Evolutionary conservation across 768 basidiomycete species (phyloP).

Genomic region (Russula sp.): DNA sequence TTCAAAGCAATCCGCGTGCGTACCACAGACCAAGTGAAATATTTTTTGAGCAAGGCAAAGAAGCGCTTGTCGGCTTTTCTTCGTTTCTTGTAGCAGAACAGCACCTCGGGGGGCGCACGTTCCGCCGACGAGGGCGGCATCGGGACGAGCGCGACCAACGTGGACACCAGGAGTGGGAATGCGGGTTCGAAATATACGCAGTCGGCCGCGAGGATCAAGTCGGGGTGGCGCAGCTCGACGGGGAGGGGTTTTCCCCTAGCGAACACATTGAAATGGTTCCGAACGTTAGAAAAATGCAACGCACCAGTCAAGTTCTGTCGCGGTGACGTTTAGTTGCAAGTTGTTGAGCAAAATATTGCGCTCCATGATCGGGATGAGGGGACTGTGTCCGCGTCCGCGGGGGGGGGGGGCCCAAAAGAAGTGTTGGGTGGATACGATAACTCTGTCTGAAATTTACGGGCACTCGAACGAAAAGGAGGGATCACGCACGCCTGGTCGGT

Average conservation of each 20-base stretch:
- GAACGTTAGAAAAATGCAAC: too few relatives aligned
- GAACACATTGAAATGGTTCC: too few relatives aligned
- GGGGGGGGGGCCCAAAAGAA: neutral
- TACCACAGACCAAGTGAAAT: conserved; percentile 68
- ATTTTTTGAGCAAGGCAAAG: conserved; percentile 69
- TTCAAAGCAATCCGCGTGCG: conserved; percentile 21
- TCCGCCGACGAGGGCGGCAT: conserved; percentile 30
- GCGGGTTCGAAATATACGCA: conserved; percentile 95
- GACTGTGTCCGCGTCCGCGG: conserved; percentile 35
- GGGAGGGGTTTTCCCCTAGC: conserved; percentile 61
- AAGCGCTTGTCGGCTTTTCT: conserved; percentile 90
- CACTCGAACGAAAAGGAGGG: neutral
- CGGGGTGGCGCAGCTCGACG: conserved; percentile 35
- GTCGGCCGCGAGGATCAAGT: conserved; percentile 83
- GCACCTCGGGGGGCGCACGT: conserved; percentile 44
- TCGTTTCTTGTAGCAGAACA: conserved; percentile 93
- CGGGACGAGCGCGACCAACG: conserved; percentile 53
- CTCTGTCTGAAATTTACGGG: too few relatives aligned
- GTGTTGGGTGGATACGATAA: neutral
- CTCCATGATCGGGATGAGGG: conserved; percentile 70
- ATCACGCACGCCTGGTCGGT: conserved; percentile 84
- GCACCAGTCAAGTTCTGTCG: conserved; percentile 79
- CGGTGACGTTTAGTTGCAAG: conserved; percentile 43
- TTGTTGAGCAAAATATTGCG: conserved; percentile 64
- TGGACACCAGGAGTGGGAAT: conserved; percentile 80